Percentiles rank a stretch among this genome's conserved stretches.
Conservation (phyloP, 306 rosid genomes). For the Lagenaria siceraria region DNA sequence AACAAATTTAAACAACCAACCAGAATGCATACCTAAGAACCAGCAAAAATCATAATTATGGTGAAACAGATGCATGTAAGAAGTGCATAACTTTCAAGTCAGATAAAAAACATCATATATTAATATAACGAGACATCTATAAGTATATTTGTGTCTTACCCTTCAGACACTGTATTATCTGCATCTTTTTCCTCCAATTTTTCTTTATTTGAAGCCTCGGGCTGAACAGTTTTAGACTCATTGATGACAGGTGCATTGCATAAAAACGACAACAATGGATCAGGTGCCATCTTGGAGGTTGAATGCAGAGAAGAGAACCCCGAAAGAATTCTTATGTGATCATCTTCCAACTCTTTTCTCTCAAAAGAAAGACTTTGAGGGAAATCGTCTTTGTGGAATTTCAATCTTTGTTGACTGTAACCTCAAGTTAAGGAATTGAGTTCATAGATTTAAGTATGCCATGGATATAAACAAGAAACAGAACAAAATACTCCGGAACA, state of each 20-base stretch:
- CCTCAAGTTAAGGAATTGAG: conserved; percentile 36
- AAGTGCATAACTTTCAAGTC: neutral
- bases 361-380: conserved; percentile 28
- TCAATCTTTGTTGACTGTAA: conserved; percentile 43
- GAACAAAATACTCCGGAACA: neutral
- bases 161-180: conserved; percentile 19
- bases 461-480: neutral
- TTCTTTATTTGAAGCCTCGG: conserved; percentile 30
- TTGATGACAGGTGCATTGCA: conserved; percentile 13
- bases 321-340: conserved; percentile 14
- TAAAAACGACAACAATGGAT: conserved; percentile 49
- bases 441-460: conserved; percentile 4
- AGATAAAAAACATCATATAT: neutral
- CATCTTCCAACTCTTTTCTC: conserved; percentile 32
- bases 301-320: conserved; percentile 25
- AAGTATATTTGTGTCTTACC: conserved; percentile 25
- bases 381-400: conserved; percentile 27
- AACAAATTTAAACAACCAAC: neutral
- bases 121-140: neutral
- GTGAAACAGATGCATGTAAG: neutral
- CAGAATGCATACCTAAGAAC: neutral
- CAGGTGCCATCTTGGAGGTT: conserved; percentile 36
- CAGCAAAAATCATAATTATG: neutral
- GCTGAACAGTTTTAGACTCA: conserved; percentile 18
- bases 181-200: conserved; percentile 29